Evolutionary conservation across 495 filamentous ascomycete species (phyloP).

Genomic region (Chaetomidium leptoderma): DNA sequence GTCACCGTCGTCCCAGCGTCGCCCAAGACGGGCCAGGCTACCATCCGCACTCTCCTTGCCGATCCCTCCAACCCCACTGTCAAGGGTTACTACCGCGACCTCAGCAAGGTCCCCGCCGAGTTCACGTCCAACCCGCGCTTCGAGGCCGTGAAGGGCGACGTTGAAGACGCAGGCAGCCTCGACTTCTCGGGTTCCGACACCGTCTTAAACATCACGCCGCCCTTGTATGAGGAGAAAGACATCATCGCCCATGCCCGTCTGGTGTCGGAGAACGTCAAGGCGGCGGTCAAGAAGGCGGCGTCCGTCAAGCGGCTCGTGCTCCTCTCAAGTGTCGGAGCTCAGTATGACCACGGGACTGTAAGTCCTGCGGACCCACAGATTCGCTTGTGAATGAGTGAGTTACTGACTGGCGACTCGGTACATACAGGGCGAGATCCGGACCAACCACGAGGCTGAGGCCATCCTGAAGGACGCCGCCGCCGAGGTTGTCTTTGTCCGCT

Average conservation of each 20-base stretch:
- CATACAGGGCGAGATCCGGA: constrained; percentile 26
- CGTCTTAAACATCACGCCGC: constrained; percentile 25
- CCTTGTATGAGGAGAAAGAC: constrained; percentile 14
- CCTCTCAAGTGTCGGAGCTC: constrained; percentile 24
- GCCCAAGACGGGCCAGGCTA: constrained; percentile 22
- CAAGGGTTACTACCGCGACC: constrained; percentile 25
- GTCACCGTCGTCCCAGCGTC: constrained; percentile 26
- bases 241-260: constrained; percentile 12
- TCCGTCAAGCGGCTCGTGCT: constrained; percentile 25
- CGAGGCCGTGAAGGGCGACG: constrained; percentile 24
- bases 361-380: not conserved
- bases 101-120: constrained; percentile 21
- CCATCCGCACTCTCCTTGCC: constrained; percentile 26
- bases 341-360: constrained; percentile 26
- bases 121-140: constrained; percentile 22
- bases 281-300: constrained; percentile 16
- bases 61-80: constrained; percentile 15
- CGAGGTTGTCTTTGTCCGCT: constrained; percentile 26
- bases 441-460: constrained; percentile 23
- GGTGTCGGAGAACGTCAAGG: constrained; percentile 25
- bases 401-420: not conserved
- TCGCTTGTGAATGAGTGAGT: not conserved
- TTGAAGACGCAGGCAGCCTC: constrained; percentile 17
- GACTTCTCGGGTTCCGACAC: constrained; percentile 19
- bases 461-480: constrained; percentile 14